These are phyloP conservation scores for Neurospora sp. DNA, from an alignment of 2,329 filamentous ascomycete species.

Conservation along the genomic window DNA sequence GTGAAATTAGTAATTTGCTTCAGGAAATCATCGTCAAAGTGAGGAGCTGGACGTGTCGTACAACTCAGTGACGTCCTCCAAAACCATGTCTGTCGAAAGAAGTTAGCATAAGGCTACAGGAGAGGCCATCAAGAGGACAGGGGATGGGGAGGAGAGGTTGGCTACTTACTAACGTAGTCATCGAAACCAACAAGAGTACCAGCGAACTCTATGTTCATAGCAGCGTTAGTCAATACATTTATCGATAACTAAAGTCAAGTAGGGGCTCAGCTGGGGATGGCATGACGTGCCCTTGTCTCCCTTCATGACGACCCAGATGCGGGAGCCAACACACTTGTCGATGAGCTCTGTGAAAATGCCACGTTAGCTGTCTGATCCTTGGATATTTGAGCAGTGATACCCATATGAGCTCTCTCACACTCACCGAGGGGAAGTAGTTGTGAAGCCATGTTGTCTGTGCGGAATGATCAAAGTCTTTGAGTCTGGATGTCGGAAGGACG, in stretches of 20 bases:
- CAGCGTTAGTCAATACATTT: not conserved
- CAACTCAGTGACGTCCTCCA: constrained; percentile 97
- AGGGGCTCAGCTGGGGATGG: not conserved
- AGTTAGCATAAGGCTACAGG: constrained; percentile 9
- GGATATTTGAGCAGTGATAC: not conserved
- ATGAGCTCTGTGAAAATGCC: constrained; percentile 64
- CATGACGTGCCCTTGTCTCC: constrained; percentile 77
- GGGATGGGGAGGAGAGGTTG: not conserved
- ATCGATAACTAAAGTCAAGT: not conserved
- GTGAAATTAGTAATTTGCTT: constrained; percentile 7
- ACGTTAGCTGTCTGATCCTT: not conserved
- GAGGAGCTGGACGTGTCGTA: constrained; percentile 32
- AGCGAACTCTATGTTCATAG: constrained; percentile 64
- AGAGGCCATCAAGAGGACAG: constrained; percentile 6
- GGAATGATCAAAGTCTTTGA: not conserved
- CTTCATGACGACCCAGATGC: constrained; percentile 99
- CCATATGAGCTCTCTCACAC: not conserved
- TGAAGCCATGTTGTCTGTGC: constrained; percentile 47
- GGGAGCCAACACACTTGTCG: constrained; percentile 95
- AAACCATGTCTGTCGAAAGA: constrained; percentile 71
- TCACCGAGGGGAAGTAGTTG: constrained; percentile 49
- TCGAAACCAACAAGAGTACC: constrained; percentile 93
- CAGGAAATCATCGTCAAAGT: not conserved
- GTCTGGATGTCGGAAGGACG: not conserved
- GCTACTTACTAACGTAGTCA: constrained; percentile 94